Percentiles rank a stretch among this genome's conserved stretches.
Evolutionary conservation across 176 grass and related monocot genomes (phyloP).

Genomic region (Aegilops bicornis): DNA sequence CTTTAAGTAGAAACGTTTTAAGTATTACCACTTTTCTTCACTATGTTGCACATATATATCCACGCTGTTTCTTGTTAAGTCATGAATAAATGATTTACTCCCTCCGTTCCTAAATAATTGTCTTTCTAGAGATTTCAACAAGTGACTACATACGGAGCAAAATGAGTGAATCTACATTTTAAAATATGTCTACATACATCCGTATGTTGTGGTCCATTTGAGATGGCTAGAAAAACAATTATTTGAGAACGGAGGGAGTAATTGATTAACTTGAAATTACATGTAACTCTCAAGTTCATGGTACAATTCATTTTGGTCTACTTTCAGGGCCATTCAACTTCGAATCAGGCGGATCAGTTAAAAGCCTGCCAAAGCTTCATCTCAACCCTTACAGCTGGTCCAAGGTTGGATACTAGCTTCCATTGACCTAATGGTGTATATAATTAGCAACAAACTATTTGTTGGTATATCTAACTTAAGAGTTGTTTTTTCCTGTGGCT

Average conservation of each 20-base stretch:
- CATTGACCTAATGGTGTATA: neutral
- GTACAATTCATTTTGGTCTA: neutral
- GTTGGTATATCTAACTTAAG: neutral
- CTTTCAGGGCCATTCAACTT: conserved; percentile 89
- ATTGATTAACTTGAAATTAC: neutral
- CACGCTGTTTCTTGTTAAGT: neutral
- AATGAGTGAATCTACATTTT: no score
- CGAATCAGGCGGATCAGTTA: conserved; percentile 39
- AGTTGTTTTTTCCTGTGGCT: neutral
- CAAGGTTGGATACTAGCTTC: conserved; percentile 47
- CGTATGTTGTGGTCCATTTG: no score
- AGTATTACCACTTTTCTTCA: no score
- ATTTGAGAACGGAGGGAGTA: no score
- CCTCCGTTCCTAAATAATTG: no score
- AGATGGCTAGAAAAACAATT: no score
- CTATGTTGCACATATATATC: no score
- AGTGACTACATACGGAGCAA: no score
- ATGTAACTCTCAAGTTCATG: neutral
- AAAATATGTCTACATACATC: no score
- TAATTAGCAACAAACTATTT: neutral
- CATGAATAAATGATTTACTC: neutral
- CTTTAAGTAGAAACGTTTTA: no score
- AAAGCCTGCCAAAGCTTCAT: conserved; percentile 73
- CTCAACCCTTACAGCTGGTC: conserved; percentile 92
- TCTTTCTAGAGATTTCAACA: no score